Percentiles rank a stretch among this genome's conserved stretches.
These are phyloP conservation scores for Wickerhamomyces canadensis DNA, from an alignment of 805 yeast genomes.

Conservation along the genomic window DNA sequence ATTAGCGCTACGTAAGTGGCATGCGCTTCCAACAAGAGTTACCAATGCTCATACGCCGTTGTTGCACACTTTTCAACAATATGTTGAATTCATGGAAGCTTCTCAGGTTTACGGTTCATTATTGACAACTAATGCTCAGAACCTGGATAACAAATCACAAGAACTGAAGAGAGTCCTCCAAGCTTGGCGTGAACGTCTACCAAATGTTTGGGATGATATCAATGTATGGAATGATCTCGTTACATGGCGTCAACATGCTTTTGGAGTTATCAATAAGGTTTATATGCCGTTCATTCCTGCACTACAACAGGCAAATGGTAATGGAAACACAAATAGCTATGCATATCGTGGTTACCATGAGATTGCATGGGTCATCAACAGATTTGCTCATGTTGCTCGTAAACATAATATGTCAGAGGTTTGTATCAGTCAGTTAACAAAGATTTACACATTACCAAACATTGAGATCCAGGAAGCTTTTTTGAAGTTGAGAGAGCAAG, in stretches of 20 bases:
- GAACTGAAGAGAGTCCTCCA: slow-evolving; percentile 91
- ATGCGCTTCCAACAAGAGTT: slow-evolving; percentile 67
- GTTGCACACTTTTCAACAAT: slow-evolving; percentile 93
- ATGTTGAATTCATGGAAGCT: slow-evolving; percentile 96
- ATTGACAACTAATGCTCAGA: slow-evolving; percentile 85
- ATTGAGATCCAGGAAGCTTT: slow-evolving; percentile 98
- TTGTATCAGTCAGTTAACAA: slow-evolving; percentile 85
- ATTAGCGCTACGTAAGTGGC: slow-evolving; percentile 87
- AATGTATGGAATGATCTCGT: slow-evolving; percentile 96
- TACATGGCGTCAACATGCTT: slow-evolving; percentile 98
- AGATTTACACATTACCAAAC: slow-evolving; percentile 92
- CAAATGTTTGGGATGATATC: slow-evolving; percentile 96
- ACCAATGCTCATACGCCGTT: slow-evolving; percentile 85
- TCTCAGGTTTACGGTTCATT: slow-evolving; percentile 87
- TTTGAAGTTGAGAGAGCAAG: slow-evolving; percentile 91
- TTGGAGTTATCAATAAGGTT: slow-evolving; percentile 90
- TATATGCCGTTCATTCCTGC: slow-evolving; percentile 90
- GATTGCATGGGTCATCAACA: slow-evolving; percentile 96
- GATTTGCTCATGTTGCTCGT: slow-evolving; percentile 98
- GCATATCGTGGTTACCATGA: slow-evolving; percentile 98
- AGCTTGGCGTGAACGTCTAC: slow-evolving; percentile 97
- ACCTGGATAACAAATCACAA: slow-evolving; percentile 87
- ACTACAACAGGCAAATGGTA: slow-evolving; percentile 63
- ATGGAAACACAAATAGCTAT: slow-evolving; percentile 76
- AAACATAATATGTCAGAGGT: slow-evolving; percentile 97